A percentile compares a stretch with the other conserved stretches of the same genome.
phyloP scores from a whole-genome alignment of 768 basidiomycete species.

The Boletus huronensis region DNA sequence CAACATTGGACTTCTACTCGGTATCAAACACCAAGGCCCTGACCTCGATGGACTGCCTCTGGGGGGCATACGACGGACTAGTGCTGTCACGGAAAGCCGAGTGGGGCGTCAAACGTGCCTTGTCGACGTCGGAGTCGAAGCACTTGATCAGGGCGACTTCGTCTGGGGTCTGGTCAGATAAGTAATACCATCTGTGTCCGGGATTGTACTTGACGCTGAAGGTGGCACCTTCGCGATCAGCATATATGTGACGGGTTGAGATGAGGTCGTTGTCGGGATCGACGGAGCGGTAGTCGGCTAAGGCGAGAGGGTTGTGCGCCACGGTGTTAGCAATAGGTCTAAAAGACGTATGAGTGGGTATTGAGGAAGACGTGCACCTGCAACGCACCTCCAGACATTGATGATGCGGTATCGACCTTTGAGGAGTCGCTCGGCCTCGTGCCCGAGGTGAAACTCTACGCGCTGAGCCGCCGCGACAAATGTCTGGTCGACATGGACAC shows the following conservation, averaged over 20 bases:
- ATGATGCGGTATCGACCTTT: slow-evolving; percentile 42
- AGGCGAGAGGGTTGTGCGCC: slow-evolving; percentile 39
- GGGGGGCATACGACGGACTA: slow-evolving; percentile 34
- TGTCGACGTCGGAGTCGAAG: slow-evolving; percentile 40
- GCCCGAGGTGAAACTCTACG: slow-evolving; percentile 37
- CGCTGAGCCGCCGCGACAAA: slow-evolving; percentile 34
- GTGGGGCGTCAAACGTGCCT: slow-evolving; percentile 42
- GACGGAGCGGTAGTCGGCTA: slow-evolving; percentile 40
- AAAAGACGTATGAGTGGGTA: neutral
- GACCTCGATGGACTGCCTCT: slow-evolving; percentile 44
- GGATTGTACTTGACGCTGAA: slow-evolving; percentile 37
- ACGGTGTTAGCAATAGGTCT: slow-evolving; percentile 39
- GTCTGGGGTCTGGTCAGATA: slow-evolving; percentile 38
- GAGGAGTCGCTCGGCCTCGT: slow-evolving; percentile 41
- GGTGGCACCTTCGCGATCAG: slow-evolving; percentile 33
- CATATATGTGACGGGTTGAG: slow-evolving; percentile 35
- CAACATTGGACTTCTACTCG: slow-evolving; percentile 23
- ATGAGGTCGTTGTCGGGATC: slow-evolving; percentile 37
- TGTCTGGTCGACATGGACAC: slow-evolving; percentile 47
- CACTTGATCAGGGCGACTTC: slow-evolving; percentile 44
- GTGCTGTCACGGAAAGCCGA: slow-evolving; percentile 38
- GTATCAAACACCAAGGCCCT: slow-evolving; percentile 41
- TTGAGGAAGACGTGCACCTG: no score
- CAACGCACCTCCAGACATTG: slow-evolving; percentile 41
- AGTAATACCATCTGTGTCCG: slow-evolving; percentile 38